Evolutionary conservation across 495 filamentous ascomycete genomes (phyloP), one percentile per base, ranked within the genome.

Genomic region (Chaetomium cochliodes): DNA sequence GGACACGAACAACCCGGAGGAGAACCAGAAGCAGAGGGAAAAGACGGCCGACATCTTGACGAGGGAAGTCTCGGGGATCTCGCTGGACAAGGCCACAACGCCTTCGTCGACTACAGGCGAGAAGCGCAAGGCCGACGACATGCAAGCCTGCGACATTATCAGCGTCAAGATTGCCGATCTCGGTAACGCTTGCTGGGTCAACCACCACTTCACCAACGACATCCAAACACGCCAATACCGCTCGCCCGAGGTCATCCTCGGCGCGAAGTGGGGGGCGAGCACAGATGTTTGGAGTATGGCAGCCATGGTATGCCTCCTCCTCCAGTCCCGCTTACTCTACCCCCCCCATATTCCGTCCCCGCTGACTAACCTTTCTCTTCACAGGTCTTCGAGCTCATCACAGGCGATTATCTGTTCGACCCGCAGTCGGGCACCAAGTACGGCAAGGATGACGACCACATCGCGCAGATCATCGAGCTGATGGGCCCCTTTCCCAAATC

Each of bases 231-330:
- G 94, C 70, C 94, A 99, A 76, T 99, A 99, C 76, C 85, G 94
- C 23, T 98, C 94, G 0, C 94, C 94, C 3, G 94, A 99, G 76
- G 94, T 99, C 30, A 98, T 99, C 51, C 78, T 99, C 20, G 94
- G 94, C 49, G 87, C 92, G 1, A 98, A 97, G 79, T 99, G 94
- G 94, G 94, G 94, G 58, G 94, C 94, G 5, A 98, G 94, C 72
- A 98, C 94, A 2, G 94, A 99, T 74, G 89, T 99, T 20, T 99
- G 94, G 94, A 98, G 96, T 78, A 99, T 99, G 94, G 92, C 96
- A 25, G 90, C 90, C 68, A 99, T 99, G 94, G 96, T 98, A 81
- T 59, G 84, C 58, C 22, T 53, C 23, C 39, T 42, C 26, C 25
- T 8, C 13, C 2, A 23, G 12, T 25, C n/a, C 16, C 22, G 46